A percentile compares a stretch with the other conserved stretches of the same genome.
phyloP scores from a whole-genome alignment of 176 grass and related monocot species.

The Typha latifolia region DNA sequence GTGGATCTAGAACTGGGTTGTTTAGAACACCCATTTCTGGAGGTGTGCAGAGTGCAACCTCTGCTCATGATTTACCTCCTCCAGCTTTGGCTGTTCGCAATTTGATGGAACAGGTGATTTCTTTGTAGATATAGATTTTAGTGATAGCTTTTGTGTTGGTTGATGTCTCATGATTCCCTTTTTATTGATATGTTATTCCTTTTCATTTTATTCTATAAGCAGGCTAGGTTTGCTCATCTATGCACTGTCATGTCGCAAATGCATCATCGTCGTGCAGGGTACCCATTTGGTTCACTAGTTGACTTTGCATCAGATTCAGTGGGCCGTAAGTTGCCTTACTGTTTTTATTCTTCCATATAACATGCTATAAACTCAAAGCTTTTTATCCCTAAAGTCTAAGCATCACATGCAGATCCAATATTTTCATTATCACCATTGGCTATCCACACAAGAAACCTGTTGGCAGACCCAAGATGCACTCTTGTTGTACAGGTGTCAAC shows the following conservation, averaged over 20 bases:
- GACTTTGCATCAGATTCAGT: slow-evolving; percentile 87
- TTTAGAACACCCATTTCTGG: slow-evolving; percentile 98
- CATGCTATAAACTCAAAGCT: background rate
- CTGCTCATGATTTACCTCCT: slow-evolving; percentile 76
- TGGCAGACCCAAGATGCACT: slow-evolving; percentile 87
- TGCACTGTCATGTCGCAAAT: slow-evolving; percentile 95
- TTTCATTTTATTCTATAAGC: slow-evolving; percentile 16
- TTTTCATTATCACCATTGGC: slow-evolving; percentile 92
- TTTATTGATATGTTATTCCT: background rate
- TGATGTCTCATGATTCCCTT: background rate
- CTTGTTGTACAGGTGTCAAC: slow-evolving; percentile 79
- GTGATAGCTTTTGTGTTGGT: background rate
- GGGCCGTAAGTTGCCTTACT: slow-evolving; percentile 63
- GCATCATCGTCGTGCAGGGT: slow-evolving; percentile 84
- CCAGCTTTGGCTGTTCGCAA: slow-evolving; percentile 91
- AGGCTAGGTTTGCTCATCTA: slow-evolving; percentile 89
- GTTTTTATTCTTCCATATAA: background rate
- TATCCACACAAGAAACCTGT: slow-evolving; percentile 89
- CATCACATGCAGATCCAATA: slow-evolving; percentile 59
- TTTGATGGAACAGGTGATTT: slow-evolving; percentile 83
- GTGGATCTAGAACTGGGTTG: slow-evolving; percentile 65
- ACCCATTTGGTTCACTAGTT: slow-evolving; percentile 95
- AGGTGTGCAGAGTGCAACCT: slow-evolving; percentile 93
- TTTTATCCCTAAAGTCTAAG: background rate
- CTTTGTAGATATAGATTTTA: background rate